Base-by-base conservation (phyloP, 306 rosid species). In the Pterocarpus macrocarpus region DNA sequence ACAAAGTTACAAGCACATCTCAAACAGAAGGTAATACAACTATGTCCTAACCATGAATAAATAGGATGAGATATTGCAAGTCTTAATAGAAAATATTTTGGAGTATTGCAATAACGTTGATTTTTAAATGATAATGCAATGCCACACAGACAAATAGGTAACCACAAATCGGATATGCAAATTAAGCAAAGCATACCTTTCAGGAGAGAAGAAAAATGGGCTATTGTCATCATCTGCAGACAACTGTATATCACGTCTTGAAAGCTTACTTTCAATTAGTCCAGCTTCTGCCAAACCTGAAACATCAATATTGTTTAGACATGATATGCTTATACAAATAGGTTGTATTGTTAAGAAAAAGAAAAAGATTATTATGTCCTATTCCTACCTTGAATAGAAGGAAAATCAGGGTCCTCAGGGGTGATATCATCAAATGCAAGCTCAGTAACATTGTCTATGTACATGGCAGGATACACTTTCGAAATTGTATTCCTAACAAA, bases 271-370 rank as follows among this genome's bases (percentile, higher is more conserved):
- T 76, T 90, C 93, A 52, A 96, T 92, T 75, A 96, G 97, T 81
- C 98, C 99, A 58, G 98, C 97, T 90, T 96, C 99, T 66, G 99
- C 99, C 91, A 96, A 91, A 84, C 99, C 99, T 96, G 88, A 66
- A 75, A 83, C 16, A 85, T 77, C 50, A 56, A 77, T 55, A 59
- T 52, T 62, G 34, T 77, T 84, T 22, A 80, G 81, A 74, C 56
- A 73, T 71, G 72, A 81, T 66, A 44, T 28, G 35, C 67, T 52
- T 77, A 32, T 30, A 73, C 32, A 15, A 67, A 63, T 8, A 77
- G 33, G 43, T 58, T 80, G 41, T 5, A 47, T 36, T 52, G 49
- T 71, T 61, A 45, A 68, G 3, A 4, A 5, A 4, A 12, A n/a
- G 58, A 86, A 79, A 35, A 59, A 4, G 1, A 62, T 55, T 28